Evolutionary conservation across 257 asterid species (phyloP).

Genomic region (Solanum dulcamara): DNA sequence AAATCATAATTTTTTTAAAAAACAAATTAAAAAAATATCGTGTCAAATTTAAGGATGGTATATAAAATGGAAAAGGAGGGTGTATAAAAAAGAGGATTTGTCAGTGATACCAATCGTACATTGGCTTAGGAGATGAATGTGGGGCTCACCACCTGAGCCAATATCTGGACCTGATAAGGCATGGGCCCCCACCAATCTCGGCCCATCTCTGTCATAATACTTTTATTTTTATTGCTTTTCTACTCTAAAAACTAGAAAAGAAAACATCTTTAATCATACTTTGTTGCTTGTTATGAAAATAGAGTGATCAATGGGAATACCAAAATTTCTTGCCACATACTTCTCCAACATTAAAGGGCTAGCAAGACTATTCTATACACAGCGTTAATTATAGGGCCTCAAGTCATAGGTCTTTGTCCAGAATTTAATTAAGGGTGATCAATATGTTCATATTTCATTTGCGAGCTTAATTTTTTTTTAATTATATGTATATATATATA

Average conservation of each 20-base stretch:
- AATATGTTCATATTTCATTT: background rate
- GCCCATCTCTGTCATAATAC: constrained; percentile 32
- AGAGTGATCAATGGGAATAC: background rate
- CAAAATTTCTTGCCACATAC: background rate
- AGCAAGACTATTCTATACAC: background rate
- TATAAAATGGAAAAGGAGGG: accelerated
- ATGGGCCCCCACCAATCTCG: constrained; percentile 53
- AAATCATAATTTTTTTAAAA: too few relatives aligned
- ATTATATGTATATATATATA: background rate
- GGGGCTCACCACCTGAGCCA: constrained; percentile 71
- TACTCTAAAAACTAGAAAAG: background rate
- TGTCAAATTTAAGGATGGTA: too few relatives aligned
- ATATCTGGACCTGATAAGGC: constrained; percentile 72
- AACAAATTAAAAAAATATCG: too few relatives aligned
- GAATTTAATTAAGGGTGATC: background rate
- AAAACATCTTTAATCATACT: background rate
- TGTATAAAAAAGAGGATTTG: background rate
- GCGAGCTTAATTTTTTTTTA: background rate
- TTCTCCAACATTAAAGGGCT: constrained; percentile 1
- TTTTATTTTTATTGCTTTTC: background rate
- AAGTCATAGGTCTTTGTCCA: background rate
- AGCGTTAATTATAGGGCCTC: background rate
- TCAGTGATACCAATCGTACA: constrained; percentile 15
- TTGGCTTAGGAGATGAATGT: constrained; percentile 29
- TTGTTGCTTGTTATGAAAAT: background rate